These are phyloP conservation scores for Candida ulmi DNA, from an alignment of 805 yeast genomes.

Conservation along the genomic window DNA sequence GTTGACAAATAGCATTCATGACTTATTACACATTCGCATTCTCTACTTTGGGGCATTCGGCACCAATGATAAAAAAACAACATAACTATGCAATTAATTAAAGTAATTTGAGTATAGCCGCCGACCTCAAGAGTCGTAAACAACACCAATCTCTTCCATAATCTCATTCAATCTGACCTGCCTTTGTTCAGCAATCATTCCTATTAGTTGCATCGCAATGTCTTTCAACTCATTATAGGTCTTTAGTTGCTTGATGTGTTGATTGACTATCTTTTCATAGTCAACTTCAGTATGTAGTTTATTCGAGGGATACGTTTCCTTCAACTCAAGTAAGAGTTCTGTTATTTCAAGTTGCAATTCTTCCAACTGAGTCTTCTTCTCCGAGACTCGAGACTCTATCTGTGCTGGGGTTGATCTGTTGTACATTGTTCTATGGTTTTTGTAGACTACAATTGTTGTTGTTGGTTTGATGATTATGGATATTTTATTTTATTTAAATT, in stretches of 20 bases:
- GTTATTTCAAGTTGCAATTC: conserved; percentile 4
- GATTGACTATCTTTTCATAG: conserved; percentile 30
- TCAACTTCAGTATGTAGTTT: conserved; percentile 32
- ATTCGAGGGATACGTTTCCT: not conserved
- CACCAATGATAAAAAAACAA: no score
- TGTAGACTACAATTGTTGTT: not conserved
- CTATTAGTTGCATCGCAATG: conserved; percentile 49
- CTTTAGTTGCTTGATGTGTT: conserved; percentile 48
- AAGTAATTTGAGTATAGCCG: no score
- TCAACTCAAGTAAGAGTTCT: conserved; percentile 7
- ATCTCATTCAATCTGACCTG: conserved; percentile 40
- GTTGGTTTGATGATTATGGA: not conserved
- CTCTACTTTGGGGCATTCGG: no score
- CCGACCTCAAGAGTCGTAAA: conserved; percentile 1
- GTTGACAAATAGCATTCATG: no score
- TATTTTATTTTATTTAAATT: no score
- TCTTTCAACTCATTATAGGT: conserved; percentile 62
- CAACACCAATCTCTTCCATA: conserved; percentile 45
- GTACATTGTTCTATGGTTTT: conserved; percentile 5
- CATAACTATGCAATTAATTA: no score
- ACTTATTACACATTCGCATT: no score
- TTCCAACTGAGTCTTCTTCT: conserved; percentile 4
- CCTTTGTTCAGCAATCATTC: conserved; percentile 56
- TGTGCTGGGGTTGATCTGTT: conserved; percentile 2
- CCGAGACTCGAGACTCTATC: conserved; percentile 6